Percentiles rank a stretch among this genome's conserved stretches.
Evolutionary conservation across 2,329 filamentous ascomycete genomes (phyloP).

Genomic region (Diplodia sapinea): DNA sequence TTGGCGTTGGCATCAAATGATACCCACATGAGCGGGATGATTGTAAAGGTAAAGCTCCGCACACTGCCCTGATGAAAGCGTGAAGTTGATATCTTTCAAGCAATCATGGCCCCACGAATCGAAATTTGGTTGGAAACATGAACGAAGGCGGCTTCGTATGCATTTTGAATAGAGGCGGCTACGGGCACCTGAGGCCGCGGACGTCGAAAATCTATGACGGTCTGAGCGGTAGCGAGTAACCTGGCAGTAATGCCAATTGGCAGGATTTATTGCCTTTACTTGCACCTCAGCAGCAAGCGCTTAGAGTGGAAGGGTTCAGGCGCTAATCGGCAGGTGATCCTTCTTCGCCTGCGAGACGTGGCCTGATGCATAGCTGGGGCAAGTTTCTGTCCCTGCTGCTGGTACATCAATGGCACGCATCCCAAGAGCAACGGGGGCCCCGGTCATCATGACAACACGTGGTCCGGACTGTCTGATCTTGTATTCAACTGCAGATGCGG

Average conservation of each 20-base stretch:
- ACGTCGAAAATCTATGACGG: background rate
- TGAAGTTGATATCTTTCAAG: background rate
- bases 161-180: background rate
- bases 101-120: background rate
- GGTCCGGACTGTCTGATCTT: background rate
- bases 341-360: background rate
- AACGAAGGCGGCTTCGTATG: background rate
- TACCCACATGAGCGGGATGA: slow-evolving; percentile 2
- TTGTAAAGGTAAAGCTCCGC: background rate
- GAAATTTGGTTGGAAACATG: background rate
- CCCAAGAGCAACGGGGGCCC: background rate
- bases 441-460: slow-evolving; percentile 9
- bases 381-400: slow-evolving; percentile 1
- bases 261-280: background rate
- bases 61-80: background rate
- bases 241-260: background rate
- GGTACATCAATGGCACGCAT: background rate
- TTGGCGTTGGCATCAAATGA: slow-evolving; percentile 18
- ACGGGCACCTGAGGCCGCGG: background rate
- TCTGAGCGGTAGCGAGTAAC: background rate
- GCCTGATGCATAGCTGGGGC: slow-evolving; percentile 4
- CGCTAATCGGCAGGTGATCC: background rate
- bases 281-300: slow-evolving; percentile 3
- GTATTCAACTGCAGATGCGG: too few relatives aligned
- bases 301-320: slow-evolving; percentile 11